phyloP scores from a whole-genome alignment of 2,329 filamentous ascomycete genomes.

The Calonectria crousiana region DNA sequence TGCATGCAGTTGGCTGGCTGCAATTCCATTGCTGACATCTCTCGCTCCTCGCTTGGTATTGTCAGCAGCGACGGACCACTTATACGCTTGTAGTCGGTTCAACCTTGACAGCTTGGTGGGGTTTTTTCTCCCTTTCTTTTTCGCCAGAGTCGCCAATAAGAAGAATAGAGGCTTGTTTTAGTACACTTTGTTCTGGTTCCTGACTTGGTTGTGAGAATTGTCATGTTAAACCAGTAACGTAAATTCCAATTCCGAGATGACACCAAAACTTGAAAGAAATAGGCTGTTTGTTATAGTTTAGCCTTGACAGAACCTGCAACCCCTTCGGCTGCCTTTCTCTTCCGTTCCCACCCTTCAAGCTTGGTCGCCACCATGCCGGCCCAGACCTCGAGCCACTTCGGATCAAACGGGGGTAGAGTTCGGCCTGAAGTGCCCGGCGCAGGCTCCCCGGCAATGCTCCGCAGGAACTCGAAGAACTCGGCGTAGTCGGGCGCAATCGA shows the following conservation, averaged over 20 bases:
- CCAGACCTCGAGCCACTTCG: constrained; percentile 35
- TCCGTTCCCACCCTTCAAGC: constrained; percentile 30
- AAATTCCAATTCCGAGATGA: background rate
- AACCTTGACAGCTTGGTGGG: background rate
- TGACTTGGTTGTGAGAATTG: too few relatives aligned
- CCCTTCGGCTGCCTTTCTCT: constrained; percentile 30
- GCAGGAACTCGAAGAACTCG: constrained; percentile 31
- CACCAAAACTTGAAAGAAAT: background rate
- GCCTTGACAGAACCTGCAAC: background rate
- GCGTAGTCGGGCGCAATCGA: constrained; percentile 32
- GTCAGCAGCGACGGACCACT: background rate
- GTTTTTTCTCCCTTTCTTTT: too few relatives aligned
- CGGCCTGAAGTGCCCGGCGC: constrained; percentile 25
- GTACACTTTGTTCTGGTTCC: background rate
- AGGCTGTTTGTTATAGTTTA: background rate
- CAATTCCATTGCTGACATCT: background rate
- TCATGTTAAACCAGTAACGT: too few relatives aligned
- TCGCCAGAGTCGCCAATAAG: background rate
- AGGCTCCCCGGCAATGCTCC: constrained; percentile 31
- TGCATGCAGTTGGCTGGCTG: constrained; percentile 1
- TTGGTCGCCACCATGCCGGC: constrained; percentile 24
- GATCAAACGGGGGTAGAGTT: constrained; percentile 26
- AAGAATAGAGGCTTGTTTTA: background rate
- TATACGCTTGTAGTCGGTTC: background rate
- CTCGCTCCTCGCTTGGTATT: background rate